Evolutionary conservation across 192 early-diverging fungal genomes (phyloP).

Genomic region (Gigaspora rosea): DNA sequence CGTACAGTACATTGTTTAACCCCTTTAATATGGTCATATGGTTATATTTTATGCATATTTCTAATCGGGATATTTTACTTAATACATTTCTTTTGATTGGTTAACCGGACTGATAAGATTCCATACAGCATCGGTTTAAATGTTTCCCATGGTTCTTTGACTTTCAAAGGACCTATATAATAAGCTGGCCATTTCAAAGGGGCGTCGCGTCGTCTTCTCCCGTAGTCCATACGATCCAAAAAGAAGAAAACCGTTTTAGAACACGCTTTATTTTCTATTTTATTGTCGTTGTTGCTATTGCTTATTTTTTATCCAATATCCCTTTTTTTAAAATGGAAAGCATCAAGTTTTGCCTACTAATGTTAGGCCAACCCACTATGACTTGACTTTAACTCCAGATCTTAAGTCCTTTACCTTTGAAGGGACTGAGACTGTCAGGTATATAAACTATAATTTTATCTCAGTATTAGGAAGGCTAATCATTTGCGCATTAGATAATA

Average conservation of each 20-base stretch:
- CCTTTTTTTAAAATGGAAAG: constrained; percentile 25
- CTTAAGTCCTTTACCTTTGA: constrained; percentile 78
- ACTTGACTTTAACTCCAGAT: constrained; percentile 82
- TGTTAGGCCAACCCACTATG: constrained; percentile 84
- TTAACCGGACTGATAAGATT: no score
- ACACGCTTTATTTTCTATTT: constrained; percentile 5
- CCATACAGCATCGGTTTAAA: no score
- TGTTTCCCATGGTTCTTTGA: no score
- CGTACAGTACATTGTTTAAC: no score
- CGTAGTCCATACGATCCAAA: background rate
- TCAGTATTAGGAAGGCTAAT: background rate
- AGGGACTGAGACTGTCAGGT: constrained; percentile 46
- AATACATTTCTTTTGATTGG: no score
- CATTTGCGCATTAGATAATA: background rate
- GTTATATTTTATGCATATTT: no score
- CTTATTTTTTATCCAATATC: background rate
- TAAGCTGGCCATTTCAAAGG: no score
- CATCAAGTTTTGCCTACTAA: constrained; percentile 84
- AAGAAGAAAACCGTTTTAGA: background rate
- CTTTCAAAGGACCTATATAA: no score
- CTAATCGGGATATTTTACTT: no score
- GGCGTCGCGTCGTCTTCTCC: no score
- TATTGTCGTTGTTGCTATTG: background rate
- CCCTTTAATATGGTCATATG: no score
- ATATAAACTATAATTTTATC: background rate